Base-by-base conservation (phyloP, 2,329 filamentous ascomycete genomes). In the Escovopsis sp. region DNA sequence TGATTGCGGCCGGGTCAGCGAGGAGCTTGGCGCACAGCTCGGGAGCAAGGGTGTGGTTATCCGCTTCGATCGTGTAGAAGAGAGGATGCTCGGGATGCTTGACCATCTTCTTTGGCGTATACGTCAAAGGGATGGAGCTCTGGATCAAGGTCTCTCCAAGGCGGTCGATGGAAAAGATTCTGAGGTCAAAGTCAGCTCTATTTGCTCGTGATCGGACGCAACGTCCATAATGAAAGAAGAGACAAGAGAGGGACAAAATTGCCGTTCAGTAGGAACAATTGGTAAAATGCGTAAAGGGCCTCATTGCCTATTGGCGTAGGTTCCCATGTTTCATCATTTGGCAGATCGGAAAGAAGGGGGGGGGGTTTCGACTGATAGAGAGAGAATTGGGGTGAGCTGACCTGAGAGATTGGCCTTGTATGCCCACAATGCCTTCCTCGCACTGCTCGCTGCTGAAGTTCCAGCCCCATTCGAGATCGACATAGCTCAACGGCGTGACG, bases 201-300 rank as follows among this genome's bases (percentile, higher is more conserved):
- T 35, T 16, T 30, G 26, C 21, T 14, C 5, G 17, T 26, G 11
- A n/a, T 15, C 25, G 10, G 13, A 31, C 31, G 31, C 30, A 33
- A 9, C 2, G 21, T 9, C 21, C 9, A 9, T 8, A 34, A 29
- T 15, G 15, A 34, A 28, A 35, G 26, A 19, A 28, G 21, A 33
- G 34, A 31, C 25, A 37, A 51, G 48, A 45, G n/a, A 35, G 38
- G 45, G 37, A n/a, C n/a, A n/a, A n/a, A n/a, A n/a, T n/a, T 45
- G 51, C 58, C 57, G 61, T 56, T 93, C 86, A 93, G 86, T 76
- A 93, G 85, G 85, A 93, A 93, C 86, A 93, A 93, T 92, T 93
- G 84, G 66, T 64, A 65, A 65, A 60, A 62, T 60, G 58, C 56
- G 59, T 66, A 60, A 55, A 58, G 57, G 48, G 50, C 68, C 69